Evolutionary conservation across 2,329 filamentous ascomycete genomes (phyloP).

Genomic region (Zopfia rhizophila): DNA sequence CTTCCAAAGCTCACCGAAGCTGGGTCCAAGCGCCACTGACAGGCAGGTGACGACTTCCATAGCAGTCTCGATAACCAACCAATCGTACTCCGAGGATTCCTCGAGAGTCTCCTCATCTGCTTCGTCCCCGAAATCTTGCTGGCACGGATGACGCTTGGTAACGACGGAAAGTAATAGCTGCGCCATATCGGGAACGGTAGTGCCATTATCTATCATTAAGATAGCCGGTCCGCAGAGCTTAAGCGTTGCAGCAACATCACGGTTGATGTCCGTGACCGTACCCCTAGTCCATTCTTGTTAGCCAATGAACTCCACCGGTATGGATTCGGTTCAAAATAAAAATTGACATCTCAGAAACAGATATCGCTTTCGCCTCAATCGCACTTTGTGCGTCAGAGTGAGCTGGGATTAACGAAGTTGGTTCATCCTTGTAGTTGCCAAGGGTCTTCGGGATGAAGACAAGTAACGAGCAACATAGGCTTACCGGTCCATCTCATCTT

Average conservation of each 20-base stretch:
- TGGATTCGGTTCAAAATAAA: constrained; percentile 36
- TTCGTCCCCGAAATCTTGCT: constrained; percentile 86
- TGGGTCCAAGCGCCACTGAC: constrained; percentile 79
- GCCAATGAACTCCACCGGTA: too few relatives aligned
- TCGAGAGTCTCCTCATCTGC: constrained; percentile 71
- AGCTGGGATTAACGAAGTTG: constrained; percentile 97
- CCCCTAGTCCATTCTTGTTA: constrained; percentile 62
- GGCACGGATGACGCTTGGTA: constrained; percentile 90
- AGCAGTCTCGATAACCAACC: constrained; percentile 94
- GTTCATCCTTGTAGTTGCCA: constrained; percentile 78
- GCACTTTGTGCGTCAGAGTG: constrained; percentile 92
- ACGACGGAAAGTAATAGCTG: constrained; percentile 81
- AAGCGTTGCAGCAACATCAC: constrained; percentile 88
- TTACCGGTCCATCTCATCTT: constrained; percentile 92
- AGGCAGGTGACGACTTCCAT: constrained; percentile 90
- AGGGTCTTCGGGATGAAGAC: constrained; percentile 13
- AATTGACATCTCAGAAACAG: constrained; percentile 64
- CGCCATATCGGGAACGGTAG: constrained; percentile 77
- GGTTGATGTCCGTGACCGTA: constrained; percentile 94
- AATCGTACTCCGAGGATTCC: constrained; percentile 95
- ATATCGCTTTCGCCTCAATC: constrained; percentile 90
- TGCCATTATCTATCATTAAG: constrained; percentile 72
- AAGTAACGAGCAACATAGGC: constrained; percentile 56
- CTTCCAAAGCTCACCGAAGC: constrained; percentile 92
- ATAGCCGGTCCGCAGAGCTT: constrained; percentile 91